Percentiles rank a stretch among this genome's conserved stretches.
These are phyloP conservation scores for Neurospora sp. DNA, from an alignment of 495 filamentous ascomycete genomes.

Conservation along the genomic window DNA sequence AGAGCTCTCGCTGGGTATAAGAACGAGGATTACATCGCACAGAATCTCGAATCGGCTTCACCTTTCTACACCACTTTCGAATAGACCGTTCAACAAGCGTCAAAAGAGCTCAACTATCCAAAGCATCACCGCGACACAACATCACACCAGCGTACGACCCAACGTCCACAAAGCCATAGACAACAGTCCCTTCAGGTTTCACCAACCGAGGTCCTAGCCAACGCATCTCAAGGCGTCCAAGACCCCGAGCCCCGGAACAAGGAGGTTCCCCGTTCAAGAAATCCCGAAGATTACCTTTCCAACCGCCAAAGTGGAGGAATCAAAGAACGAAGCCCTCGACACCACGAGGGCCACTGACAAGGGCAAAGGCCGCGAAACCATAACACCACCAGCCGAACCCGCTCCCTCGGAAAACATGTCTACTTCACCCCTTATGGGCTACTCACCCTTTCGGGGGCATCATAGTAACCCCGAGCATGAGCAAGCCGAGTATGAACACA, in stretches of 20 bases:
- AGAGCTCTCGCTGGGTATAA: neutral
- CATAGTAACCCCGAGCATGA: neutral
- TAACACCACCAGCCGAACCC: neutral
- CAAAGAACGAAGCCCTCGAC: neutral
- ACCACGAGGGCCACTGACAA: neutral
- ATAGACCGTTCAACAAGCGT: neutral
- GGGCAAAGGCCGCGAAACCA: neutral
- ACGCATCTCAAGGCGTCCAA: neutral
- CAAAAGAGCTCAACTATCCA: neutral
- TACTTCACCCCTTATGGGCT: neutral
- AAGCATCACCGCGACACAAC: neutral
- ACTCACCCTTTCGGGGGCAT: neutral
- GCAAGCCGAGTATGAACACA: neutral
- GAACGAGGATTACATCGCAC: neutral
- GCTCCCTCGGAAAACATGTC: neutral
- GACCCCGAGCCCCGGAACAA: neutral
- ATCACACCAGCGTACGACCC: neutral
- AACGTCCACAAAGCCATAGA: neutral
- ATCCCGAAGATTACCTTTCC: neutral
- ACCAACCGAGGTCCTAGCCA: neutral
- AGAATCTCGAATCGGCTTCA: neutral
- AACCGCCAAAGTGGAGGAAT: neutral
- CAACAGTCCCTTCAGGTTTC: neutral
- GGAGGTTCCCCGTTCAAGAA: neutral
- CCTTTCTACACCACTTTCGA: neutral